phyloP scores from a whole-genome alignment of 352 stramenopile genomes.

The Globisporangium spinosum region DNA sequence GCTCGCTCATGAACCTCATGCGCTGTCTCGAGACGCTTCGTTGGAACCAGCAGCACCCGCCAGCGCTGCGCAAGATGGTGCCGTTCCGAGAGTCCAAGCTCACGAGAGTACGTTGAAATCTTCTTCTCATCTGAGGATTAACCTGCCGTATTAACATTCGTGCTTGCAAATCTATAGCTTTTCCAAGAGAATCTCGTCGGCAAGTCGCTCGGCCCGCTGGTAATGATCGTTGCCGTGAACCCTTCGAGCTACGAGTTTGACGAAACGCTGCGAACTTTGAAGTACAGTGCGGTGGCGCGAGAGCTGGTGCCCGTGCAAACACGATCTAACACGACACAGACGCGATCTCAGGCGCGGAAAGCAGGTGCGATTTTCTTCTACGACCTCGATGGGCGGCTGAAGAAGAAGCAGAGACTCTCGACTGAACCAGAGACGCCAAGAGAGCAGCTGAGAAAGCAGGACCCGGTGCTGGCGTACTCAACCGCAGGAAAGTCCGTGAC shows the following conservation, averaged over 20 bases:
- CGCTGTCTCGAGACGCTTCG: constrained; percentile 93
- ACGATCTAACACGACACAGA: constrained; percentile 28
- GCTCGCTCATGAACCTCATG: constrained; percentile 97
- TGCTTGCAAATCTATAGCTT: constrained; percentile 50
- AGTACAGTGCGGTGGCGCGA: constrained; percentile 91
- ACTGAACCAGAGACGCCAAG: constrained; percentile 18
- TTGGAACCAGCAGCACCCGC: constrained; percentile 85
- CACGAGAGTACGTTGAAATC: constrained; percentile 49
- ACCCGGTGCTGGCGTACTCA: constrained; percentile 12
- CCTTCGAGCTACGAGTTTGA: constrained; percentile 93
- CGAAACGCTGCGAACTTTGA: constrained; percentile 94
- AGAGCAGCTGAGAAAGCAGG: not conserved
- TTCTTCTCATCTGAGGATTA: not conserved
- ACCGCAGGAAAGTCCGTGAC: constrained; percentile 6
- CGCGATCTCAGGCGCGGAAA: constrained; percentile 11
- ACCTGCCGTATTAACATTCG: not conserved
- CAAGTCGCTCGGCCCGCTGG: constrained; percentile 79
- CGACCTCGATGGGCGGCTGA: constrained; percentile 46
- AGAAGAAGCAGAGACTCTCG: constrained; percentile 34
- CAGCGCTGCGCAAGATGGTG: constrained; percentile 86
- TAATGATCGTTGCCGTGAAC: constrained; percentile 98
- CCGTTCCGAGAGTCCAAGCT: constrained; percentile 97
- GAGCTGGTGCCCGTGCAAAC: constrained; percentile 77
- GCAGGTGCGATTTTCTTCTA: constrained; percentile 34
- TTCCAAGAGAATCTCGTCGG: constrained; percentile 93